Evolutionary conservation across 2,329 filamentous ascomycete genomes (phyloP).

Genomic region (Cercospora zeina): DNA sequence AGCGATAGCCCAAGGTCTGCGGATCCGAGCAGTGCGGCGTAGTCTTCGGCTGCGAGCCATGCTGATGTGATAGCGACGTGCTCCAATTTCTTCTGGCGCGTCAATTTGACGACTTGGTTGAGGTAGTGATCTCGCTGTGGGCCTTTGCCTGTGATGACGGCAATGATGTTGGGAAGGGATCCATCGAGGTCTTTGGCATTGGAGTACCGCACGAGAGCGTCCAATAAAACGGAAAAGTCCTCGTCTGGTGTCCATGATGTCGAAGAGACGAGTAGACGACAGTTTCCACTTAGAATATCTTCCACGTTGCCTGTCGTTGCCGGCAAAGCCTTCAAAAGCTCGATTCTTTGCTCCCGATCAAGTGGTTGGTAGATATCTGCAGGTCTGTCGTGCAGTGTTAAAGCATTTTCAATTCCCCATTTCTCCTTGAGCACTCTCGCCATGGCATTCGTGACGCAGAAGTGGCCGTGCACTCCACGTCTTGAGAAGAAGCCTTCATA

Average conservation of each 20-base stretch:
- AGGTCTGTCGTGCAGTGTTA: slow-evolving; percentile 83
- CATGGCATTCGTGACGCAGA: slow-evolving; percentile 92
- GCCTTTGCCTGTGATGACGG: slow-evolving; percentile 92
- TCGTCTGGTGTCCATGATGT: slow-evolving; percentile 98
- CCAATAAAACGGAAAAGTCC: slow-evolving; percentile 84
- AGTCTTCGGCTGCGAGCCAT: slow-evolving; percentile 82
- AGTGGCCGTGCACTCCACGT: slow-evolving; percentile 61
- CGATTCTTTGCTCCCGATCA: slow-evolving; percentile 49
- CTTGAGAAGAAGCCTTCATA: slow-evolving; percentile 77
- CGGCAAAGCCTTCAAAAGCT: slow-evolving; percentile 65
- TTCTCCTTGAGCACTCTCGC: slow-evolving; percentile 66
- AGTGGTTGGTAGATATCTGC: slow-evolving; percentile 78
- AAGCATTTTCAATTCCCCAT: slow-evolving; percentile 61
- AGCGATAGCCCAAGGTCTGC: slow-evolving; percentile 89
- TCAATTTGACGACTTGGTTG: slow-evolving; percentile 62
- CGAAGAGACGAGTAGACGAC: slow-evolving; percentile 79
- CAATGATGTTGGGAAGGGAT: slow-evolving; percentile 67
- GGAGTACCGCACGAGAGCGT: slow-evolving; percentile 76
- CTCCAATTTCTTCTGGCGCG: slow-evolving; percentile 61
- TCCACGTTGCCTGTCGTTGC: slow-evolving; percentile 63
- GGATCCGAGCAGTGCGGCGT: slow-evolving; percentile 77
- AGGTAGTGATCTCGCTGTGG: slow-evolving; percentile 79
- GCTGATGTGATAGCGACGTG: slow-evolving; percentile 74
- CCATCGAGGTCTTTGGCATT: slow-evolving; percentile 38
- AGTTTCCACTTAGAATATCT: slow-evolving; percentile 45